These are phyloP conservation scores for Tetracladium marchalianum DNA, from an alignment of 495 filamentous ascomycete species.

Conservation along the genomic window DNA sequence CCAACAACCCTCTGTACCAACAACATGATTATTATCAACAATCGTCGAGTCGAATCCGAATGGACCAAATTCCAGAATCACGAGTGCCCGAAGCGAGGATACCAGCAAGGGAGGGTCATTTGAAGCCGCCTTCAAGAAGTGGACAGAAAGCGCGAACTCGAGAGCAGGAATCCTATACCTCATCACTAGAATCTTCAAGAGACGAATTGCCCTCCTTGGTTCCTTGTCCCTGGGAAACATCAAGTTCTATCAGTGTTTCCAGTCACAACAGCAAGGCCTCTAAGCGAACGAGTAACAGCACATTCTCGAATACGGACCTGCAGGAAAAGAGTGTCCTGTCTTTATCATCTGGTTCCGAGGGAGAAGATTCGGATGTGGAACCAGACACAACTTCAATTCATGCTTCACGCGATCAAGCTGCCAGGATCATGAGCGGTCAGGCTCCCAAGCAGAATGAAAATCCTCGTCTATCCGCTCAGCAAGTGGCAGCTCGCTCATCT, in stretches of 20 bases:
- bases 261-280: constrained; percentile 19
- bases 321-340: constrained; percentile 19
- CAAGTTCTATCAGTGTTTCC: constrained; percentile 16
- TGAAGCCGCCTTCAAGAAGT: constrained; percentile 9
- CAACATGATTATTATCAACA: constrained; percentile 46
- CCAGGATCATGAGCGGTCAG: constrained; percentile 1
- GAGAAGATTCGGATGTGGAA: constrained; percentile 5
- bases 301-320: constrained; percentile 15
- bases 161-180: constrained; percentile 15
- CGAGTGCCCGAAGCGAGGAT: neutral
- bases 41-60: constrained; percentile 28
- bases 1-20: constrained; percentile 22
- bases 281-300: constrained; percentile 14
- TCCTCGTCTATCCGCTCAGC: neutral
- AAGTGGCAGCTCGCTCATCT: neutral
- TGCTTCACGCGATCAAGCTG: neutral
- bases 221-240: constrained; percentile 8
- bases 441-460: neutral
- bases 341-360: constrained; percentile 19
- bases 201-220: constrained; percentile 5
- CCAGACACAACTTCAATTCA: neutral
- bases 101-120: neutral
- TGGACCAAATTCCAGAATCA: constrained; percentile 23
- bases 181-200: constrained; percentile 10
- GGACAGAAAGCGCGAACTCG: constrained; percentile 1